Evolutionary conservation across 2,329 filamentous ascomycete genomes (phyloP).

Genomic region (Drechslerella stenobrocha): DNA sequence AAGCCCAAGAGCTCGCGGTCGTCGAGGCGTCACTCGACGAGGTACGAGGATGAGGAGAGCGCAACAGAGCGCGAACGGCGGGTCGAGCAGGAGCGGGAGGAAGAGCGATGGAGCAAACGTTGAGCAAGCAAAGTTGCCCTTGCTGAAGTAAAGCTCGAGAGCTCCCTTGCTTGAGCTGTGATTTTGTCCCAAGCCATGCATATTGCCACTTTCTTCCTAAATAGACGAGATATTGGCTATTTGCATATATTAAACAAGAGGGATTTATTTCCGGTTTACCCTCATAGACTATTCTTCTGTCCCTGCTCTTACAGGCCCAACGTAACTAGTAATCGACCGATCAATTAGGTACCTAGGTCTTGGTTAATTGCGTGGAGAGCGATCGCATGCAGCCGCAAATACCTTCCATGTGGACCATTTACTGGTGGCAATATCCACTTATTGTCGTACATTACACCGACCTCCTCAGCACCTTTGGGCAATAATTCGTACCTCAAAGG

Average conservation of each 20-base stretch:
- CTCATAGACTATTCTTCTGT: not conserved
- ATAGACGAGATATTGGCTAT: constrained; percentile 47
- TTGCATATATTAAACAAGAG: constrained; percentile 38
- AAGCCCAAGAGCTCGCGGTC: constrained; percentile 50
- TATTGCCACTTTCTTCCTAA: constrained; percentile 31
- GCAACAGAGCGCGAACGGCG: constrained; percentile 51
- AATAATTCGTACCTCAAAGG: too few relatives aligned
- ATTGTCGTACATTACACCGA: too few relatives aligned
- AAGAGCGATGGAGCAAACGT: constrained; percentile 52
- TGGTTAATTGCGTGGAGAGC: not conserved
- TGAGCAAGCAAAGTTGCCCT: constrained; percentile 15
- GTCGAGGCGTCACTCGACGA: constrained; percentile 51
- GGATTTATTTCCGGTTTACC: constrained; percentile 3
- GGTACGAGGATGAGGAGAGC: constrained; percentile 52
- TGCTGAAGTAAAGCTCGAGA: constrained; percentile 11
- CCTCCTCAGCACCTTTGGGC: not conserved
- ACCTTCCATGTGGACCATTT: not conserved
- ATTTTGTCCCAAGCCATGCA: constrained; percentile 6
- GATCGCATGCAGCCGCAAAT: not conserved
- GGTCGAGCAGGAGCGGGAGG: constrained; percentile 53
- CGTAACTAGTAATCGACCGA: too few relatives aligned
- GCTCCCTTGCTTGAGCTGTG: constrained; percentile 24
- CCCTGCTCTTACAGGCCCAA: not conserved
- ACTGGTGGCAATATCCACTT: not conserved
- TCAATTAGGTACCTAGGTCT: not conserved